phyloP scores from a whole-genome alignment of 2,329 filamentous ascomycete species.

The Sphaerostilbella broomeana region DNA sequence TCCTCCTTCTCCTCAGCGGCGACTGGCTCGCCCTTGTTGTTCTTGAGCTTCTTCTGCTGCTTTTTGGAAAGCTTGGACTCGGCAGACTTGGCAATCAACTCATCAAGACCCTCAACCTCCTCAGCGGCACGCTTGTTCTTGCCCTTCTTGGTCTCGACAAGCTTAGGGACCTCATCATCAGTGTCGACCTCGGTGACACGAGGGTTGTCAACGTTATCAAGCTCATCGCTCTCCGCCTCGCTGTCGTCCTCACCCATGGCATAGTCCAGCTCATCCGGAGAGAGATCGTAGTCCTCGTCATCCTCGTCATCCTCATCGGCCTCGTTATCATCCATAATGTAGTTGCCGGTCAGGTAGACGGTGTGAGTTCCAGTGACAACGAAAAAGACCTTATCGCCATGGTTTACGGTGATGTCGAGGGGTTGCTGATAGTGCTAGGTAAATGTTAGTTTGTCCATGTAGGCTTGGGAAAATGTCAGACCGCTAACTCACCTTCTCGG shows the following conservation, averaged over 20 bases:
- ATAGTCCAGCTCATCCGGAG: constrained; percentile 71
- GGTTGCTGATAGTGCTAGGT: constrained; percentile 86
- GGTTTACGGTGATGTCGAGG: constrained; percentile 83
- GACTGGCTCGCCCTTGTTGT: constrained; percentile 89
- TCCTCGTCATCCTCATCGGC: constrained; percentile 55
- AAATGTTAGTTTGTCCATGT: constrained; percentile 20
- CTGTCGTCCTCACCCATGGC: constrained; percentile 67
- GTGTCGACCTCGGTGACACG: constrained; percentile 78
- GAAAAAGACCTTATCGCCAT: constrained; percentile 89
- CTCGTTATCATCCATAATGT: constrained; percentile 67
- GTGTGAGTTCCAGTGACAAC: constrained; percentile 83
- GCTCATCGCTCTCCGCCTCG: constrained; percentile 66
- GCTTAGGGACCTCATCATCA: constrained; percentile 65
- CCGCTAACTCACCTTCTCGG: constrained; percentile 65
- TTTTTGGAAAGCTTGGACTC: constrained; percentile 88
- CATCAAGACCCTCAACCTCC: constrained; percentile 67
- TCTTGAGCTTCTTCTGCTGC: constrained; percentile 96
- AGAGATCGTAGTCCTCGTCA: constrained; percentile 73
- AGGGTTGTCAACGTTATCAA: constrained; percentile 71
- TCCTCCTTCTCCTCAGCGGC: constrained; percentile 54
- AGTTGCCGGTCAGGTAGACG: constrained; percentile 93
- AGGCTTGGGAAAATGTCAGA: background rate
- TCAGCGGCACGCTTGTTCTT: constrained; percentile 94
- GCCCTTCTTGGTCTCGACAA: constrained; percentile 57
- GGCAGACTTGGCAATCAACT: constrained; percentile 71